Percentiles rank a stretch among this genome's conserved stretches.
Evolutionary conservation across 2,329 filamentous ascomycete genomes (phyloP).

Genomic region (Biscogniauxia sp.): DNA sequence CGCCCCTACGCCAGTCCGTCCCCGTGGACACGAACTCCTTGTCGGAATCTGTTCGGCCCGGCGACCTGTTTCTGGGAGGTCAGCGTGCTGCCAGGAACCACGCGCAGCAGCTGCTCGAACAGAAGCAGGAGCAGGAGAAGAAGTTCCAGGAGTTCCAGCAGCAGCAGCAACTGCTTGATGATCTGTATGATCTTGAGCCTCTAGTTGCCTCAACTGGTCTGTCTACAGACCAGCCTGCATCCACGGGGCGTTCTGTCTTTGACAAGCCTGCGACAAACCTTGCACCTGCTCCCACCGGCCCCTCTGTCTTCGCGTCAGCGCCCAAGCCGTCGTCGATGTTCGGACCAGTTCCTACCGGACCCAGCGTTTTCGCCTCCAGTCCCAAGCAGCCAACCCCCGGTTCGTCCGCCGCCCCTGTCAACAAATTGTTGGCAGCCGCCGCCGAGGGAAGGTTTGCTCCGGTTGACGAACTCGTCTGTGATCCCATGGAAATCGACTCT

Average conservation of each 20-base stretch:
- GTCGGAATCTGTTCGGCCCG: too few species aligned
- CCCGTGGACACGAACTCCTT: too few species aligned
- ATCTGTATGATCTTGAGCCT: neutral
- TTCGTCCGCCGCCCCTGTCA: neutral
- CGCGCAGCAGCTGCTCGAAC: neutral
- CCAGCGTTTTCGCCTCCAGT: too few species aligned
- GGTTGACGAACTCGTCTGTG: neutral
- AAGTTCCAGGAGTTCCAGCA: neutral
- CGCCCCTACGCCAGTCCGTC: too few species aligned
- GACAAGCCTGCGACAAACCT: too few species aligned
- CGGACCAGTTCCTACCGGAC: too few species aligned
- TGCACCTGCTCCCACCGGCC: too few species aligned
- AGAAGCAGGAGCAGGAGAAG: neutral
- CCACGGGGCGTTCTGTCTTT: too few species aligned
- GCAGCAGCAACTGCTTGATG: neutral
- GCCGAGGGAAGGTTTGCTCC: neutral
- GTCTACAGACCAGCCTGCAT: neutral
- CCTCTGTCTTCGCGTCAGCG: too few species aligned
- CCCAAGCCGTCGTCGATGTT: neutral
- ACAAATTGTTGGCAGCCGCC: neutral
- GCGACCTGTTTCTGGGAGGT: too few species aligned
- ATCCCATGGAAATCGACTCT: neutral
- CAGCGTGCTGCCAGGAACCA: too few species aligned
- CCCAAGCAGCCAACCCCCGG: too few species aligned
- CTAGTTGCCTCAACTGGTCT: neutral